phyloP scores from a whole-genome alignment of 768 basidiomycete species.

The Auricularia auricula-judae region DNA sequence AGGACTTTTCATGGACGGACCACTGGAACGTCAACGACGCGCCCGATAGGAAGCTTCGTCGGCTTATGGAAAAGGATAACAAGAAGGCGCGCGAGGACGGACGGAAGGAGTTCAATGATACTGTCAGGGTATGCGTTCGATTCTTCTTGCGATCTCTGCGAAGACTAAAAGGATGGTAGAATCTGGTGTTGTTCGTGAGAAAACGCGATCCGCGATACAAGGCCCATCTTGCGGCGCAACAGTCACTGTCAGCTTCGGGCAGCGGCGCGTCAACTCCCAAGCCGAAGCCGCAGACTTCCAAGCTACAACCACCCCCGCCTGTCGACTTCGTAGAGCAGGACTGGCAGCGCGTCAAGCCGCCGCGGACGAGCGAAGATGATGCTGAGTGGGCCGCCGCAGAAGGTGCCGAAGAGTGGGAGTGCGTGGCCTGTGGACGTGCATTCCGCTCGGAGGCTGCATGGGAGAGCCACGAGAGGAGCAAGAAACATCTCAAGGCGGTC shows the following conservation, averaged over 20 bases:
- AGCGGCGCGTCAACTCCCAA: conserved; percentile 40
- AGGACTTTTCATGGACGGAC: conserved; percentile 83
- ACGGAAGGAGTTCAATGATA: conserved; percentile 85
- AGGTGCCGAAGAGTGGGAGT: conserved; percentile 83
- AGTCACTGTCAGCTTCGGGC: conserved; percentile 11
- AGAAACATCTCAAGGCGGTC: conserved; percentile 85
- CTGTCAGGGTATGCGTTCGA: conserved; percentile 54
- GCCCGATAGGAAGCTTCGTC: conserved; percentile 75
- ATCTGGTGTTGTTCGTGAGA: conserved; percentile 60
- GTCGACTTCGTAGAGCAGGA: conserved; percentile 67
- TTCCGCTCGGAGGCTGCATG: conserved; percentile 91
- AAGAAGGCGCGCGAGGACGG: conserved; percentile 83
- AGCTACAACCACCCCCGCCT: conserved; percentile 21
- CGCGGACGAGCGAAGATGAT: conserved; percentile 35
- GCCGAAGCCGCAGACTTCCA: conserved; percentile 30
- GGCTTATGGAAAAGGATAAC: conserved; percentile 93
- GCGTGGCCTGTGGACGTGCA: conserved; percentile 84
- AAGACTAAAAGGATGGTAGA: conserved; percentile 28
- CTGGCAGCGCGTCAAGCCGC: conserved; percentile 63
- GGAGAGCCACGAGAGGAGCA: conserved; percentile 92
- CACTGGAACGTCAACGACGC: conserved; percentile 77
- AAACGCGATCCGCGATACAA: conserved; percentile 89
- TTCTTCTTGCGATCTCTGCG: not conserved
- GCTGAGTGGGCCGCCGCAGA: conserved; percentile 68
- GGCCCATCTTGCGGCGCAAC: conserved; percentile 40